Evolutionary conservation across 1,284 basidiomycete species (phyloP).

Genomic region (Papiliotrema fonsecae): DNA sequence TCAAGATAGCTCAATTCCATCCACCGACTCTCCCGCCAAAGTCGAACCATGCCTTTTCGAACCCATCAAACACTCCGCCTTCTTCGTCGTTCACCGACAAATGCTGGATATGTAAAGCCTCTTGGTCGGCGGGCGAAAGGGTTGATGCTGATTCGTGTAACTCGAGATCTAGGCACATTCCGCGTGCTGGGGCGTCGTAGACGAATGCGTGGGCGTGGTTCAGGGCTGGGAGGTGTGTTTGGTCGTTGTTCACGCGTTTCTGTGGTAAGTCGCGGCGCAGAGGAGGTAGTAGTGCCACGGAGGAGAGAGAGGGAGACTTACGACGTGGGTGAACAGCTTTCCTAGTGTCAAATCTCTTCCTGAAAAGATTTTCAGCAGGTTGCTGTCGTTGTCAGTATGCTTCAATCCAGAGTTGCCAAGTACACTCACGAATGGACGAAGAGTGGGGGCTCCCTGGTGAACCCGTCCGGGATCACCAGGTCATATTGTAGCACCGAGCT

Average conservation of each 20-base stretch:
- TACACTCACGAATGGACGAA: slow-evolving; percentile 36
- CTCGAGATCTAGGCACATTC: slow-evolving; percentile 47
- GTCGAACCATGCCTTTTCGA: slow-evolving; percentile 40
- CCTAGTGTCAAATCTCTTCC: slow-evolving; percentile 19
- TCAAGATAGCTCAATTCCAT: too few species aligned
- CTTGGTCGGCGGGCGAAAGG: slow-evolving; percentile 15
- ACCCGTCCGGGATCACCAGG: slow-evolving; percentile 24
- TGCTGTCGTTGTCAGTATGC: slow-evolving; percentile 27
- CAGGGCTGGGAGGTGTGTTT: slow-evolving; percentile 22
- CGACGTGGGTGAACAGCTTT: slow-evolving; percentile 40
- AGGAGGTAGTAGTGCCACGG: neutral
- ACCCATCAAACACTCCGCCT: slow-evolving; percentile 35
- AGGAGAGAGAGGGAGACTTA: slow-evolving; percentile 10
- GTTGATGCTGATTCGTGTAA: slow-evolving; percentile 16
- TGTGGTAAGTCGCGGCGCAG: neutral
- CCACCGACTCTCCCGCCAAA: slow-evolving; percentile 43
- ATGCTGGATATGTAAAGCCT: slow-evolving; percentile 19
- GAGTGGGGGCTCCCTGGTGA: slow-evolving; percentile 25
- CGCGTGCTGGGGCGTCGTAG: slow-evolving; percentile 39
- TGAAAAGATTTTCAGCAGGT: slow-evolving; percentile 50
- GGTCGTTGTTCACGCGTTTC: slow-evolving; percentile 37
- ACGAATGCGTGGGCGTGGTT: slow-evolving; percentile 43
- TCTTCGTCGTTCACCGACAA: slow-evolving; percentile 25
- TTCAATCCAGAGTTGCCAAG: slow-evolving; percentile 1
- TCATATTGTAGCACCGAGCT: slow-evolving; percentile 44